These are phyloP conservation scores for Coccomyxa subellipsoidea DNA, from an alignment of 163 green algal species.

Conservation along the genomic window DNA sequence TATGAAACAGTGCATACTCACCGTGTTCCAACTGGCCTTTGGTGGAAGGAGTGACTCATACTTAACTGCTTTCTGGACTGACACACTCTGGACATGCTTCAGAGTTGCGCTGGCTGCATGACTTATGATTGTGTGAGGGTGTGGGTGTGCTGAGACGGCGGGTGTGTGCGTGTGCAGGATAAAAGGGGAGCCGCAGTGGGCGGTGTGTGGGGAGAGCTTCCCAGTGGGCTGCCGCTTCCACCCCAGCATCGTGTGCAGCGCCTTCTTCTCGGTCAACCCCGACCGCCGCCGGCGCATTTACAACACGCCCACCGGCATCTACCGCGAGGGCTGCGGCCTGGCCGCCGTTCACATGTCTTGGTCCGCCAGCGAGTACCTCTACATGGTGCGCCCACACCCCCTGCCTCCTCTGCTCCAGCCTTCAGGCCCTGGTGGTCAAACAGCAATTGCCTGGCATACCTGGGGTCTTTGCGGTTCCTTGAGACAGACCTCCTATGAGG, in stretches of 20 bases:
- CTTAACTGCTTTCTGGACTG: too few species aligned
- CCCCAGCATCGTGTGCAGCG: conserved; percentile 41
- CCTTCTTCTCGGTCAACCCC: conserved; percentile 78
- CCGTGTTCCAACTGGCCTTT: too few species aligned
- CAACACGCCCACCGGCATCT: conserved; percentile 57
- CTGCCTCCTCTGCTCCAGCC: neutral
- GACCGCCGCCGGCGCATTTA: conserved; percentile 68
- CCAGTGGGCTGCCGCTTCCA: conserved; percentile 79
- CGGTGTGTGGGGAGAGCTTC: conserved; percentile 74
- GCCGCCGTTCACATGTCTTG: conserved; percentile 66
- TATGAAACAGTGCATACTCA: too few species aligned
- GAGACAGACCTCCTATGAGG: too few species aligned
- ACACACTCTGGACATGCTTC: too few species aligned
- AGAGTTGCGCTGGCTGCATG: too few species aligned
- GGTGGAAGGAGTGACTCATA: too few species aligned
- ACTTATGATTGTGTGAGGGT: too few species aligned
- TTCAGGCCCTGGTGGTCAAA: neutral
- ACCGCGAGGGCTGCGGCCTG: conserved; percentile 54
- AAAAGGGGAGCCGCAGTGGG: conserved; percentile 72
- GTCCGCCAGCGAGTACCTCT: conserved; percentile 74
- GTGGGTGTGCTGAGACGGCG: too few species aligned
- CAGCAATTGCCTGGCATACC: too few species aligned
- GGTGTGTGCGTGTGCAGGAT: conserved; percentile 55
- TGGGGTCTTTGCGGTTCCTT: too few species aligned
- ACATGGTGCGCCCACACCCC: conserved; percentile 38